Conservation (phyloP, 495 filamentous ascomycete species). For the Trypethelium eluteriae region DNA sequence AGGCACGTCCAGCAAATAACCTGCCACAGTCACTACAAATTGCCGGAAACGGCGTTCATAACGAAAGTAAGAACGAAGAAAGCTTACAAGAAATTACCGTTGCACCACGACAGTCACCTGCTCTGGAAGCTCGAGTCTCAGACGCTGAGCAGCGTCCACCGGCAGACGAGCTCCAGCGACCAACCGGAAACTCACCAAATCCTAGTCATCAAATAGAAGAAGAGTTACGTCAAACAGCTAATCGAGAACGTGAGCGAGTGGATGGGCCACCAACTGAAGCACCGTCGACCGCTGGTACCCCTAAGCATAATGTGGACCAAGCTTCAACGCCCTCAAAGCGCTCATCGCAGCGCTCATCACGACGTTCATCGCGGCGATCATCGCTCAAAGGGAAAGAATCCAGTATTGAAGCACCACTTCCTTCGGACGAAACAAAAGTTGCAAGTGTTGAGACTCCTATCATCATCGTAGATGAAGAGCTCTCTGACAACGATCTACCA, state of each 20-base stretch:
- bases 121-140: not conserved
- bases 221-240: not conserved
- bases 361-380: conserved; percentile 3
- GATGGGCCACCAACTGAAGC: not conserved
- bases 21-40: not conserved
- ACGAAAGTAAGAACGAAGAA: not conserved
- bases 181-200: conserved; percentile 3
- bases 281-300: not conserved
- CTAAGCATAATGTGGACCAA: not conserved
- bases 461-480: conserved; percentile 12
- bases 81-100: not conserved
- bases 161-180: not conserved
- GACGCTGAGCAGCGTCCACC: not conserved
- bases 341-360: conserved; percentile 9
- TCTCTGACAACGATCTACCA: conserved; percentile 10
- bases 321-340: not conserved
- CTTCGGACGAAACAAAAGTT: conserved; percentile 2
- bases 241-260: not conserved
- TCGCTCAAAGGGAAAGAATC: conserved; percentile 3
- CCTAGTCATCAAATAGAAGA: conserved; percentile 5
- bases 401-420: not conserved
- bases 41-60: not conserved
- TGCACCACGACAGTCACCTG: not conserved
- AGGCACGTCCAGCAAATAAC: not conserved
- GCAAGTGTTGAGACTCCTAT: not conserved